A percentile compares a stretch with the other conserved stretches of the same genome.
Conservation (phyloP, 805 yeast genomes). For the Candida takata region DNA sequence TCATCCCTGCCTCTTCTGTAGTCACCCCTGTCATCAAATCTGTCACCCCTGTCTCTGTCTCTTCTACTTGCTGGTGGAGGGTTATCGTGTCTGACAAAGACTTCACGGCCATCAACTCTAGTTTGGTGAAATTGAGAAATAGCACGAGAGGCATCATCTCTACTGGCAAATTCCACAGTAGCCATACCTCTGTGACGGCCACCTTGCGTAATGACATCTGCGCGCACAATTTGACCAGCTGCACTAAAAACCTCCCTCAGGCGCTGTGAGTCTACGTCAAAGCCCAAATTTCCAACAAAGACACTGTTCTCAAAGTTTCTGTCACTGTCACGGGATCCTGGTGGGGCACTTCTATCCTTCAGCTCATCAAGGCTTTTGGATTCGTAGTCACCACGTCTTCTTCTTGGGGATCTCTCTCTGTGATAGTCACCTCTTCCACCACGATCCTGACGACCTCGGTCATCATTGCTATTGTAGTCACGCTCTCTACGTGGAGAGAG, state of each 20-base stretch:
- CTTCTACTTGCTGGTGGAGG: slow-evolving; percentile 54
- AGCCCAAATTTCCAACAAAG: slow-evolving; percentile 71
- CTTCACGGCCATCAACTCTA: slow-evolving; percentile 62
- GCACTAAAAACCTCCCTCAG: slow-evolving; percentile 52
- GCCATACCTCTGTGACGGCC: slow-evolving; percentile 89
- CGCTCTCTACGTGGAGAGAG: slow-evolving; percentile 27
- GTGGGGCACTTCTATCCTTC: slow-evolving; percentile 23
- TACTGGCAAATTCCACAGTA: slow-evolving; percentile 71
- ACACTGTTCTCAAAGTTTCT: slow-evolving; percentile 64
- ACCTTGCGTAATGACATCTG: slow-evolving; percentile 72
- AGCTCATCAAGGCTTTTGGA: slow-evolving; percentile 20
- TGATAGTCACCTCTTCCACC: slow-evolving; percentile 17
- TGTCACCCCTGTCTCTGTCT: slow-evolving; percentile 10
- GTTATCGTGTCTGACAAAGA: slow-evolving; percentile 85
- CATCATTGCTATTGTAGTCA: slow-evolving; percentile 1
- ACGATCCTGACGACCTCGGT: slow-evolving; percentile 5
- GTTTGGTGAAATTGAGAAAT: slow-evolving; percentile 63
- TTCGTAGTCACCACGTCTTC: slow-evolving; percentile 20
- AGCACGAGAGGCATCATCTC: slow-evolving; percentile 63
- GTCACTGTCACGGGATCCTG: slow-evolving; percentile 30
- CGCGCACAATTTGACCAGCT: slow-evolving; percentile 63
- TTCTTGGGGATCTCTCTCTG: slow-evolving; percentile 24
- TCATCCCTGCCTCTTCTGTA: slow-evolving; percentile 16
- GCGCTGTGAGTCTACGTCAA: slow-evolving; percentile 50
- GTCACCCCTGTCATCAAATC: slow-evolving; percentile 11